These are phyloP conservation scores for Helicocarpus griseus DNA, from an alignment of 2,329 filamentous ascomycete species.

Conservation along the genomic window DNA sequence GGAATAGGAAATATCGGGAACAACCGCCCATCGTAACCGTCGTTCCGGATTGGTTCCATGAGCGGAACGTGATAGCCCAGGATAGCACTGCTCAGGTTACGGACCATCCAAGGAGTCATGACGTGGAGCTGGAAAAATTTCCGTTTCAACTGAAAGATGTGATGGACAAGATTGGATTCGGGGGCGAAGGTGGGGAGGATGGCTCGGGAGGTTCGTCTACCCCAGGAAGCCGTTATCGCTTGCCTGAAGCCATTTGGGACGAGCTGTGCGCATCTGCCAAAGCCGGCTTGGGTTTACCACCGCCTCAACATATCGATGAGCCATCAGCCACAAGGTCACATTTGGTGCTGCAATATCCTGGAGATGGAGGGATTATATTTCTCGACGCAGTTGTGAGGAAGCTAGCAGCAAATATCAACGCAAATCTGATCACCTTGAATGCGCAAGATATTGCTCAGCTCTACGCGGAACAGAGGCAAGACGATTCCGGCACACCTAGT, in stretches of 20 bases:
- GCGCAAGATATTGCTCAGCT: constrained; percentile 38
- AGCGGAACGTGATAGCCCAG: constrained; percentile 24
- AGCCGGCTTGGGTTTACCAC: constrained; percentile 39
- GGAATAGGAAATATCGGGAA: constrained; percentile 22
- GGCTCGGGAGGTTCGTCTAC: constrained; percentile 12
- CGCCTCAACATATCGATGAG: constrained; percentile 32
- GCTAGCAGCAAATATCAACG: constrained; percentile 48
- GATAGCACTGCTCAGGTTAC: constrained; percentile 9
- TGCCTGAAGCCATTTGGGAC: constrained; percentile 34
- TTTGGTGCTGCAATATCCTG: constrained; percentile 50
- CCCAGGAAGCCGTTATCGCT: constrained; percentile 17
- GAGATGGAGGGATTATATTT: constrained; percentile 43
- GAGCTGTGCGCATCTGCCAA: constrained; percentile 43
- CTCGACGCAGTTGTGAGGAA: constrained; percentile 54
- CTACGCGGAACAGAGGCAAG: constrained; percentile 30
- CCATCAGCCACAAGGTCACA: constrained; percentile 45
- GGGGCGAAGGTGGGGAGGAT: constrained; percentile 19
- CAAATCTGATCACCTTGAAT: constrained; percentile 34
- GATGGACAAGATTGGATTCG: constrained; percentile 12
- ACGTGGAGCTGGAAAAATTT: constrained; percentile 20
- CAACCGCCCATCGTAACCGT: constrained; percentile 14
- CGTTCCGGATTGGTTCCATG: constrained; percentile 30
- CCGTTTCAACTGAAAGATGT: constrained; percentile 13
- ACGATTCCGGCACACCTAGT: constrained; percentile 24
- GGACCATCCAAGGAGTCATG: constrained; percentile 13